A percentile compares a stretch with the other conserved stretches of the same genome.
phyloP scores from a whole-genome alignment of 176 grass and related monocot species.

The sorghum (Sorghum bicolor) region DNA sequence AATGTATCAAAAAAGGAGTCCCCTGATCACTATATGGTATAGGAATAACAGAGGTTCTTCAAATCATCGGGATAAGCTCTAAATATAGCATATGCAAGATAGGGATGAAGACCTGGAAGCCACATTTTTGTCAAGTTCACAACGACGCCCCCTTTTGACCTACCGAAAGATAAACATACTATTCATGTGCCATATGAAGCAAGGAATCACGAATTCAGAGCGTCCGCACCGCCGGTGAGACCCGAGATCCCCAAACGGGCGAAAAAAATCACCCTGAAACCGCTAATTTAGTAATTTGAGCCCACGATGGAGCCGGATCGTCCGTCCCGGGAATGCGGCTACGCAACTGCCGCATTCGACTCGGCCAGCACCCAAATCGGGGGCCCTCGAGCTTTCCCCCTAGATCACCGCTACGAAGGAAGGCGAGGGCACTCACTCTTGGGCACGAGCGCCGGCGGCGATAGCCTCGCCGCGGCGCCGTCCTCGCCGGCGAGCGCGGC shows the following conservation, averaged over 20 bases:
- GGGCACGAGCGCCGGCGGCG: slow-evolving; percentile 60
- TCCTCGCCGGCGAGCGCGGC: slow-evolving; percentile 65
- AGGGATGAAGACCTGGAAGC: neutral
- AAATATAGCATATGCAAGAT: neutral
- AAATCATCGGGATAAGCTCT: neutral
- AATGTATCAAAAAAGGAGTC: neutral
- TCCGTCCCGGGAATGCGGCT: slow-evolving; percentile 7
- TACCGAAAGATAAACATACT: neutral
- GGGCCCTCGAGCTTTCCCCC: neutral
- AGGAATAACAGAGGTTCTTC: neutral
- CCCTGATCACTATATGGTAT: neutral
- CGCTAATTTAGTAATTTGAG: neutral
- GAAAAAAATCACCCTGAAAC: neutral
- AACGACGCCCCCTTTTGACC: neutral
- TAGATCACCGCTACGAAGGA: slow-evolving; percentile 24
- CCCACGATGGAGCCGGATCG: slow-evolving; percentile 9
- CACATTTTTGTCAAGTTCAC: slow-evolving; percentile 17
- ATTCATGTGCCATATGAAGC: neutral
- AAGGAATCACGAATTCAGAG: slow-evolving; percentile 4
- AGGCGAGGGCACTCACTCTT: slow-evolving; percentile 54
- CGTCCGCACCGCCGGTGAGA: neutral
- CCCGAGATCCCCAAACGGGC: neutral
- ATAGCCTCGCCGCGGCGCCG: slow-evolving; percentile 23
- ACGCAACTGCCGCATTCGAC: slow-evolving; percentile 32
- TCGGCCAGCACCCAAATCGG: neutral